These are phyloP conservation scores for Nigrospora osmanthi DNA, from an alignment of 2,329 filamentous ascomycete species.

Conservation along the genomic window DNA sequence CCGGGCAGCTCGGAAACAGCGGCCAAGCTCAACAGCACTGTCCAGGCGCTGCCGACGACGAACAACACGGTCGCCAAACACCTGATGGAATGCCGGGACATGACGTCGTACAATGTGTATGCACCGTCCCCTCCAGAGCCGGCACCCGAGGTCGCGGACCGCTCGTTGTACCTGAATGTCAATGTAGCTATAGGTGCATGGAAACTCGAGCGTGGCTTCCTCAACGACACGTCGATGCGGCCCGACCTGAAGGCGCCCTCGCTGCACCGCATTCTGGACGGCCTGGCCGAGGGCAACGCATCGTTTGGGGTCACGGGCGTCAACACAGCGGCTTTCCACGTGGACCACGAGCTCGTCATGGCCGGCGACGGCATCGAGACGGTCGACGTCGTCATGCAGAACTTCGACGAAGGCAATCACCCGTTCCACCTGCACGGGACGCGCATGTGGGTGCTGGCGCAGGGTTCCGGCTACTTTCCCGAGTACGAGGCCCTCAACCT, in stretches of 20 bases:
- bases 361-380: constrained; percentile 39
- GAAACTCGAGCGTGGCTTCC: constrained; percentile 48
- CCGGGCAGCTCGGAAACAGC: background rate
- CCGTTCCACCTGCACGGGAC: constrained; percentile 62
- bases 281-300: constrained; percentile 32
- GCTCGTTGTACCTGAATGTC: constrained; percentile 44
- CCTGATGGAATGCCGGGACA: constrained; percentile 39
- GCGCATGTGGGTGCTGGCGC: constrained; percentile 44
- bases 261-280: constrained; percentile 40
- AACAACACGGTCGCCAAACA: constrained; percentile 22
- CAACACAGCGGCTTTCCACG: constrained; percentile 39
- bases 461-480: constrained; percentile 56
- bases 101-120: constrained; percentile 34
- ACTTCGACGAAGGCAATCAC: constrained; percentile 52
- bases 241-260: constrained; percentile 38
- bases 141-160: constrained; percentile 38
- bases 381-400: constrained; percentile 54
- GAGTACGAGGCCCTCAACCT: constrained; percentile 30
- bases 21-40: constrained; percentile 30
- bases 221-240: constrained; percentile 49
- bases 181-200: constrained; percentile 54
- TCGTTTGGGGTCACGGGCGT: constrained; percentile 40
- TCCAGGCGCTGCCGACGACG: constrained; percentile 26
- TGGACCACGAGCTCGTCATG: constrained; percentile 42
- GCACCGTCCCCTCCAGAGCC: constrained; percentile 31